A percentile compares a stretch with the other conserved stretches of the same genome.
Conservation (phyloP, 1,284 basidiomycete genomes). For the Apiotrichum sp. region DNA sequence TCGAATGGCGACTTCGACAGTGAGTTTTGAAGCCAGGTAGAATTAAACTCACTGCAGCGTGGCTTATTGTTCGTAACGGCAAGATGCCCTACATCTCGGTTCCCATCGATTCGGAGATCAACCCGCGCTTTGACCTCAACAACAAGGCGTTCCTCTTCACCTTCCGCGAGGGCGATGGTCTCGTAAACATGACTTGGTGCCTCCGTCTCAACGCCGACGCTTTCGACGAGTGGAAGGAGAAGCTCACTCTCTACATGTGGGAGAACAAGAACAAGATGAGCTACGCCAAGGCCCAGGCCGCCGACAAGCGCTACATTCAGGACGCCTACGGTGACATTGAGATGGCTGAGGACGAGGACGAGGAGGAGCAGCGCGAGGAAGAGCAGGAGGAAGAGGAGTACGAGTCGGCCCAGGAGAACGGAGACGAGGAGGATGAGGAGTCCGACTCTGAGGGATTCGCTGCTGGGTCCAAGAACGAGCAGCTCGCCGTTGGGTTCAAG, state of each 20-base stretch:
- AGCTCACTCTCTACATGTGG: constrained; percentile 71
- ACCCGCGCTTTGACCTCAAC: constrained; percentile 52
- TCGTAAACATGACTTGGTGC: constrained; percentile 69
- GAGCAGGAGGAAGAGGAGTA: constrained; percentile 67
- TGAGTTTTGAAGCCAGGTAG: constrained; percentile 19
- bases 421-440: constrained; percentile 51
- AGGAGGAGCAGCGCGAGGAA: constrained; percentile 56
- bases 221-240: constrained; percentile 61
- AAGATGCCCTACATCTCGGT: constrained; percentile 43
- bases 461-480: constrained; percentile 68
- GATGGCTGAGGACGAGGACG: constrained; percentile 51
- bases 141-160: constrained; percentile 63
- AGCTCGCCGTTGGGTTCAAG: constrained; percentile 92
- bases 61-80: constrained; percentile 44
- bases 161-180: constrained; percentile 52
- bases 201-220: constrained; percentile 61
- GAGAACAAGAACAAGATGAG: constrained; percentile 68
- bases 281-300: constrained; percentile 76
- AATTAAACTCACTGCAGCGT: constrained; percentile 25
- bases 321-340: constrained; percentile 72
- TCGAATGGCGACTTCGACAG: constrained; percentile 53
- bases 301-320: constrained; percentile 58
- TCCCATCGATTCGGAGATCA: constrained; percentile 53
- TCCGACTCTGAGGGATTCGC: constrained; percentile 48
- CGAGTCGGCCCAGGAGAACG: constrained; percentile 59